Base-by-base conservation (phyloP, 192 early-diverging fungal genomes). In the Backusella psychrophila region DNA sequence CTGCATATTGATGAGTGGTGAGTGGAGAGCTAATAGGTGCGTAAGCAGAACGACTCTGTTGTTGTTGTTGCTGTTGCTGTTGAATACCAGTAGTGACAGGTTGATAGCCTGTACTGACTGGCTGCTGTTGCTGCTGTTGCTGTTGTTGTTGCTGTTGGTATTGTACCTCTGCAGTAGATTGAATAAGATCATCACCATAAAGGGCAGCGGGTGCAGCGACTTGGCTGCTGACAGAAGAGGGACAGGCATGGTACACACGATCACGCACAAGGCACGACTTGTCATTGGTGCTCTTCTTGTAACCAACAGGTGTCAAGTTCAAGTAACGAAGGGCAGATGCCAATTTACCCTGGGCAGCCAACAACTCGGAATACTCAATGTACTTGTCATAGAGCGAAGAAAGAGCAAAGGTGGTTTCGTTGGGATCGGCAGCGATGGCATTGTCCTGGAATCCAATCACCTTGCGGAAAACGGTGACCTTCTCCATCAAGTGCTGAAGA, bases 391-490 rank as follows among this genome's bases (percentile, higher is more conserved):
- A 98, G 38, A 99, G 85, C 36, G 83, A 81, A 8, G 72, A 80
- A 33, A 81, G 72, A 56, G 68, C 66, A 41, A 69, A 77, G 0
- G 80, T 49, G 11, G 29, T 29, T 66, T 77, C 46, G 70, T 80
- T 75, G 70, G 84, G 81, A 76, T 81, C 73, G 34, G 84, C 75
- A n/a, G 66, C 26, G 35, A 78, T 59, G 36, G 95, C 76, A 15
- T 91, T 89, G 76, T 99, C 98, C 36, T 95, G 90, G 83, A 91
- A 99, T 65, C 92, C 90, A 65, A 98, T 94, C 1, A 96, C 98
- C 66, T 93, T 92, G 36, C 95, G 91, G 87, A 98, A 97, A 35
- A 99, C 91, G 11, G 95, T 89, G 29, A 98, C 91, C 83, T 96
- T 96, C 77, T 98, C 96, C 59, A 98, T 88, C 14, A 98, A 81